Evolutionary conservation across 805 yeast species (phyloP), one percentile per base, ranked within the genome.

Genomic region (Zygosaccharomyces bisporus): DNA sequence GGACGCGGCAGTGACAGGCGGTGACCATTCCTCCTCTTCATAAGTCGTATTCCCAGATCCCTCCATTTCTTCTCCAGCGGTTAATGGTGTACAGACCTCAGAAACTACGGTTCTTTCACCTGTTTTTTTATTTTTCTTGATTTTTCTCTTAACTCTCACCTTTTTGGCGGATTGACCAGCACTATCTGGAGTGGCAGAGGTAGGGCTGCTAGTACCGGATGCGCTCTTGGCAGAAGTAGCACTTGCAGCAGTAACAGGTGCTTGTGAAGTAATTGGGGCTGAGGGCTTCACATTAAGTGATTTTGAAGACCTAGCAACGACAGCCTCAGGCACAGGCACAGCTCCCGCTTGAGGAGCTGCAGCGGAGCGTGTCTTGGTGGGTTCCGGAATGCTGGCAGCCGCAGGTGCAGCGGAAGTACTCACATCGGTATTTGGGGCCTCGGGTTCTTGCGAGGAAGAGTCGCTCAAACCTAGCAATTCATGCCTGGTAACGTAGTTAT

Each of bases 121-220:
- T 4, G 74, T 71, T 29, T 54, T 45, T 46, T 68, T 70, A 57
- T 70, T 69, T 50, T 59, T 68, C 56, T 63, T 68, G 33, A 69
- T 57, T 33, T 58, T 58, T 54, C 67, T 68, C 58, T 66, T 69
- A 18, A 71, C 66, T 50, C 63, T 68, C 16, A 66, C 55, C 43
- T 52, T 61, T 49, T 51, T 58, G 44, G 54, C 61, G 41, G 46
- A 56, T 52, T 44, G 16, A 13, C 31, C 16, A 27, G 31, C 16
- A 14, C 14, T 3, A 7, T 27, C 31, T 27, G 20, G 35, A 18
- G n/a, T 25, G n/a, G 30, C 30, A 25, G 30, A 6, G n/a, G n/a
- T 25, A 4, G 30, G 5, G 13, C n/a, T 10, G n/a, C 30, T 10
- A n/a, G 30, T 7, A 25, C 30, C n/a, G n/a, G 13, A 7, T 7